Conservation (phyloP, 2,329 filamentous ascomycete species). For the Hymenoscyphus fraxineus region DNA sequence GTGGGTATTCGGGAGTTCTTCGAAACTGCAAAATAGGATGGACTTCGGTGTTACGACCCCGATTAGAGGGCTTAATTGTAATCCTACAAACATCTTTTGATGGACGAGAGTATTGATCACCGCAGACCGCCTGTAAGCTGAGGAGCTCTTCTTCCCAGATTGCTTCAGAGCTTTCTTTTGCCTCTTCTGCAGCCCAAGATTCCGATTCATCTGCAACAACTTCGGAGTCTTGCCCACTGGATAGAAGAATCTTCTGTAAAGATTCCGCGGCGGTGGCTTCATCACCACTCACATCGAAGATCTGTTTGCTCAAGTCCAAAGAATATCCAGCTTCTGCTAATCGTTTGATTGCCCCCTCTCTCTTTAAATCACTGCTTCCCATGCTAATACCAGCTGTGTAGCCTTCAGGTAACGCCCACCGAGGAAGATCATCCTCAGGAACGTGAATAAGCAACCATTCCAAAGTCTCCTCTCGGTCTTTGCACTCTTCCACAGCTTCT, state of each 20-base stretch:
- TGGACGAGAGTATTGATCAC: conserved; percentile 62
- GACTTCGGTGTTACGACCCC: conserved; percentile 47
- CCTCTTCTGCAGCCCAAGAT: conserved; percentile 36
- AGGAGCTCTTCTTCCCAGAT: conserved; percentile 83
- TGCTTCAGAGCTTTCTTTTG: conserved; percentile 52
- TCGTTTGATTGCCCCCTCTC: conserved; percentile 77
- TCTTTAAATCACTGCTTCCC: conserved; percentile 74
- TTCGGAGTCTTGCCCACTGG: conserved; percentile 39
- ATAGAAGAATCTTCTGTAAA: conserved; percentile 68
- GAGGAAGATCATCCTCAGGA: conserved; percentile 91
- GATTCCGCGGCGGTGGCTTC: conserved; percentile 74
- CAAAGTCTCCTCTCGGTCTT: conserved; percentile 85
- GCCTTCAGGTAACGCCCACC: conserved; percentile 85
- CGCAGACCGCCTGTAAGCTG: conserved; percentile 82
- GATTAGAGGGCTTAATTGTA: conserved; percentile 54
- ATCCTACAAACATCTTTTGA: conserved; percentile 67
- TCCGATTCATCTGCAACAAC: conserved; percentile 40
- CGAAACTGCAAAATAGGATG: conserved; percentile 63
- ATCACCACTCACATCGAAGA: conserved; percentile 66
- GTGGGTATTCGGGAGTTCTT: conserved; percentile 70
- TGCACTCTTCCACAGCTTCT: conserved; percentile 83
- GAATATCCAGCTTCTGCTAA: conserved; percentile 82
- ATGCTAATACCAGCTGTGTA: conserved; percentile 89
- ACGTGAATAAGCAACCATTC: conserved; percentile 97
- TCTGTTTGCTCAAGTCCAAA: conserved; percentile 73